Conservation (phyloP, 441 rosid genomes). For the Adansonia rubrostipa region DNA sequence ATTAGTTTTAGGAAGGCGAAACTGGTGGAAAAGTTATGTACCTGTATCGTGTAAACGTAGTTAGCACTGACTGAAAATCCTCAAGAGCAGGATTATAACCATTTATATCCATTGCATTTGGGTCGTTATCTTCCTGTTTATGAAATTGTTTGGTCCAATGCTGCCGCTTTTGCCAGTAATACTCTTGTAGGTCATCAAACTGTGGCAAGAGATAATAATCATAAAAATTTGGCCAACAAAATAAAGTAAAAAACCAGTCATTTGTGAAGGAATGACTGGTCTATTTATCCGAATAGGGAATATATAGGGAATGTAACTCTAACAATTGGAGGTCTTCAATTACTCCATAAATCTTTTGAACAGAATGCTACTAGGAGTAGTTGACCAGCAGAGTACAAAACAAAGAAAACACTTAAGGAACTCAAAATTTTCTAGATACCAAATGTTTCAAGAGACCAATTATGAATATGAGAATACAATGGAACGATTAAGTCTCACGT, state of each 20-base stretch:
- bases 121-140: slow-evolving; percentile 35
- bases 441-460: not conserved
- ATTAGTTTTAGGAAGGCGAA: not conserved
- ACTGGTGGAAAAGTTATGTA: slow-evolving; percentile 19
- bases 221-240: slow-evolving; percentile 18
- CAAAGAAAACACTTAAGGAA: not conserved
- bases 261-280: not conserved
- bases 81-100: slow-evolving; percentile 44
- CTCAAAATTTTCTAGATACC: not conserved
- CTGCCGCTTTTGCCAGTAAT: slow-evolving; percentile 40
- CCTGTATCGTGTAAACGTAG: slow-evolving; percentile 43
- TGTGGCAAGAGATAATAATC: slow-evolving; percentile 25
- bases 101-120: slow-evolving; percentile 22
- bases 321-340: slow-evolving; percentile 6
- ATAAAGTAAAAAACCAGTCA: not conserved
- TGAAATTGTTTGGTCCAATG: slow-evolving; percentile 24
- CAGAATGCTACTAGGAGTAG: not conserved
- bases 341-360: slow-evolving; percentile 10
- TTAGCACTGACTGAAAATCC: slow-evolving; percentile 42
- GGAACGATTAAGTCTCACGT: not conserved
- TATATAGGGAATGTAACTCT: not conserved
- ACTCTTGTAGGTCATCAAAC: slow-evolving; percentile 43
- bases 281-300: not conserved
- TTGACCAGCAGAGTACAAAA: not conserved
- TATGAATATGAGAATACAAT: not conserved